These are phyloP conservation scores for Candida freyschussii DNA, from an alignment of 1,139 yeast genomes.

Conservation along the genomic window DNA sequence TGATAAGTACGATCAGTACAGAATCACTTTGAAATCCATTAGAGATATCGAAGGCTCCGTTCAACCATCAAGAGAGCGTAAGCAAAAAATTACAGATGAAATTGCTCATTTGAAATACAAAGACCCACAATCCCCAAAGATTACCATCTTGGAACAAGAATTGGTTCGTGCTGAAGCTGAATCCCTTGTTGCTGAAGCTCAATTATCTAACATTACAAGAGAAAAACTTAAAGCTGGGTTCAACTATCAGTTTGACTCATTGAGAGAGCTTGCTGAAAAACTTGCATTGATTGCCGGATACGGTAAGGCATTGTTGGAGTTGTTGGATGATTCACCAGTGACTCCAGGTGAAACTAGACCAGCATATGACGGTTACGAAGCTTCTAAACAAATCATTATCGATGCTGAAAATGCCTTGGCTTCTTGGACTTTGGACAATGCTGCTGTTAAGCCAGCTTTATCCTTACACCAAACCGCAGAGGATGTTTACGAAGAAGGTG, in stretches of 20 bases:
- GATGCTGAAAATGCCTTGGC: conserved; percentile 83
- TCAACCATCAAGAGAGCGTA: conserved; percentile 83
- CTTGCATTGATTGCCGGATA: conserved; percentile 83
- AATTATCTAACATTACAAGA: conserved; percentile 80
- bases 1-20: conserved; percentile 81
- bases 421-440: conserved; percentile 77
- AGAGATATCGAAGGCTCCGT: conserved; percentile 85
- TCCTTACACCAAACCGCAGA: conserved; percentile 70
- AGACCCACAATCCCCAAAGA: conserved; percentile 80
- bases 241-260: conserved; percentile 77
- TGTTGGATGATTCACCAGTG: conserved; percentile 79
- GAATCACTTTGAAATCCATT: conserved; percentile 74
- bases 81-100: conserved; percentile 79
- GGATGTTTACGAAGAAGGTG: conserved; percentile 43
- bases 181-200: conserved; percentile 87
- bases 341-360: conserved; percentile 92
- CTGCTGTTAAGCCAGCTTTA: conserved; percentile 75
- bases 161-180: conserved; percentile 89
- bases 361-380: conserved; percentile 83
- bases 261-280: conserved; percentile 79
- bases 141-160: conserved; percentile 79
- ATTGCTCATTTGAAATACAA: conserved; percentile 79
- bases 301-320: conserved; percentile 80
- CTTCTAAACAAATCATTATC: conserved; percentile 79
- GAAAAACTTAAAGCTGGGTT: conserved; percentile 83